Percentiles rank a stretch among this genome's conserved stretches.
phyloP scores from a whole-genome alignment of 352 stramenopile genomes.

The Phytophthora ohioensis region DNA sequence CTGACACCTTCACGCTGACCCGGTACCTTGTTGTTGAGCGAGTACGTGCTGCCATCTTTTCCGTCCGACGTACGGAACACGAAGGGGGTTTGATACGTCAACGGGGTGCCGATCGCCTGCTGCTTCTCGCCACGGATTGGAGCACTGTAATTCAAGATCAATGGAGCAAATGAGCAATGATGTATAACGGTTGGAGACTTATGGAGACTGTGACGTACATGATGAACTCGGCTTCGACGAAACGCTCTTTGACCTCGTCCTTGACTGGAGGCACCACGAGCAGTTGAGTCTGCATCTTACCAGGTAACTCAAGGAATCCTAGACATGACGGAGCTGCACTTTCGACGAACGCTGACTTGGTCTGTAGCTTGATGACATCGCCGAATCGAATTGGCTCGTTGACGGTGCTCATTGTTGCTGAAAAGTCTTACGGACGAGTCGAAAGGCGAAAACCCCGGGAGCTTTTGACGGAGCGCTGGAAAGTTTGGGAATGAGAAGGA shows the following conservation, averaged over 20 bases:
- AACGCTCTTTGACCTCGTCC: slow-evolving; percentile 47
- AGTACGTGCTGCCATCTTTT: slow-evolving; percentile 60
- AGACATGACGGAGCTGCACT: slow-evolving; percentile 28
- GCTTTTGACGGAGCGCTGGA: slow-evolving; percentile 29
- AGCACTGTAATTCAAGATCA: slow-evolving; percentile 28
- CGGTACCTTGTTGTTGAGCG: slow-evolving; percentile 83
- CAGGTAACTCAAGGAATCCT: slow-evolving; percentile 65
- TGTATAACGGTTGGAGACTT: neutral
- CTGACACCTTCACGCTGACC: slow-evolving; percentile 62
- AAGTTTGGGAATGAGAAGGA: slow-evolving; percentile 42
- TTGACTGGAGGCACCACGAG: slow-evolving; percentile 67
- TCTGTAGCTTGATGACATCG: slow-evolving; percentile 59
- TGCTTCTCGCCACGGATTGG: slow-evolving; percentile 63
- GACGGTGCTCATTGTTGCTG: slow-evolving; percentile 35
- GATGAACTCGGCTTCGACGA: slow-evolving; percentile 73
- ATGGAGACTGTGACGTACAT: slow-evolving; percentile 48
- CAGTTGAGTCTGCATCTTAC: slow-evolving; percentile 46
- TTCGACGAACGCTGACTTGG: slow-evolving; percentile 47
- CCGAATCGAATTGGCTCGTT: slow-evolving; percentile 57
- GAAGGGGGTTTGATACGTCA: slow-evolving; percentile 77
- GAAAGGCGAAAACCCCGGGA: slow-evolving; percentile 6
- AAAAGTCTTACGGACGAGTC: neutral
- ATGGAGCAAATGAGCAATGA: slow-evolving; percentile 5
- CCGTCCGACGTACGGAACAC: slow-evolving; percentile 69
- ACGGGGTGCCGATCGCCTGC: slow-evolving; percentile 47